A percentile compares a stretch with the other conserved stretches of the same genome.
These are phyloP conservation scores for Saccharomycopsis schoenii DNA, from an alignment of 805 yeast genomes.

Conservation along the genomic window DNA sequence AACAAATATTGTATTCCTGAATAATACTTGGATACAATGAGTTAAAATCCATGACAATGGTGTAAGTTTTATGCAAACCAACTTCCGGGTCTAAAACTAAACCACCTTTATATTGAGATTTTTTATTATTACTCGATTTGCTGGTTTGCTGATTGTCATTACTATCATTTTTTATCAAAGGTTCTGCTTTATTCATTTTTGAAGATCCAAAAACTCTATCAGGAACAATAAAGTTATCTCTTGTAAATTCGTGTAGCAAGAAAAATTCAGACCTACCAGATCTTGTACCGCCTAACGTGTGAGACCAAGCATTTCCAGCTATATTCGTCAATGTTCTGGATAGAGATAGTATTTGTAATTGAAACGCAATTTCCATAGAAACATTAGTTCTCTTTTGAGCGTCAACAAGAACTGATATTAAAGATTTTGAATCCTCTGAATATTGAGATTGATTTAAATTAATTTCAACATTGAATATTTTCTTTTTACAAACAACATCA, in stretches of 20 bases:
- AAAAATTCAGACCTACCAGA: conserved; percentile 94
- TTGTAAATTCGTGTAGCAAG: conserved; percentile 81
- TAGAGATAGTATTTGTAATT: conserved; percentile 75
- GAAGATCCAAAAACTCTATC: conserved; percentile 53
- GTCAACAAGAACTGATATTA: conserved; percentile 63
- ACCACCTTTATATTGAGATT: conserved; percentile 84
- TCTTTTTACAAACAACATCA: conserved; percentile 60
- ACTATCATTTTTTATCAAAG: conserved; percentile 20
- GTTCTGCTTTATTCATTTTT: conserved; percentile 23
- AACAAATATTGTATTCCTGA: conserved; percentile 94
- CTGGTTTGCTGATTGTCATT: conserved; percentile 34
- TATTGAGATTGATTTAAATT: conserved; percentile 60
- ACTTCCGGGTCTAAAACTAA: conserved; percentile 94
- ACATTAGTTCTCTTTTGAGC: conserved; percentile 56
- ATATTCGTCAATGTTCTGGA: conserved; percentile 85
- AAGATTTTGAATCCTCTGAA: conserved; percentile 54
- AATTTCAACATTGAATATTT: conserved; percentile 54
- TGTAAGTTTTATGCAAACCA: conserved; percentile 82
- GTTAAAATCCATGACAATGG: conserved; percentile 96
- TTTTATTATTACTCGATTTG: conserved; percentile 39
- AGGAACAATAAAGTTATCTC: conserved; percentile 75
- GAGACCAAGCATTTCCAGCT: conserved; percentile 97
- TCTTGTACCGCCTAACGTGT: conserved; percentile 87
- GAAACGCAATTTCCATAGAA: conserved; percentile 69
- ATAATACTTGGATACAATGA: conserved; percentile 94